Percentiles rank a stretch among this genome's conserved stretches.
Conservation (phyloP, 805 yeast genomes). For the Teunomyces lycoperdinae region DNA sequence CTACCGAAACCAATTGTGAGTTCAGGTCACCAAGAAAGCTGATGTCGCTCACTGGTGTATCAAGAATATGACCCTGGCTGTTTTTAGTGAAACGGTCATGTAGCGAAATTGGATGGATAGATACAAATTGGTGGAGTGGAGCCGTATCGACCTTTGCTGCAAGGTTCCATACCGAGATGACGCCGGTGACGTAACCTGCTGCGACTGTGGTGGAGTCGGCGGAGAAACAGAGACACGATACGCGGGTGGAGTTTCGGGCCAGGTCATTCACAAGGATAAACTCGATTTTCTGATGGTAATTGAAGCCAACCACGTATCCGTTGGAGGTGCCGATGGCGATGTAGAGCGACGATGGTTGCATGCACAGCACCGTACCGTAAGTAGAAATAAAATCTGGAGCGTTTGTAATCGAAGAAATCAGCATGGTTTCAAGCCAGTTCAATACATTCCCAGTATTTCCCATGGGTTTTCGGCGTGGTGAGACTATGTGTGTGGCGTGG, state of each 20-base stretch:
- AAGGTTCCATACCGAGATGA: conserved; percentile 66
- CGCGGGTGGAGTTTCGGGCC: conserved; percentile 13
- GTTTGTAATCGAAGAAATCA: conserved; percentile 17
- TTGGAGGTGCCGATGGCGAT: conserved; percentile 68
- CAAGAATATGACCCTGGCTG: conserved; percentile 28
- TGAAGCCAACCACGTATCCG: conserved; percentile 66
- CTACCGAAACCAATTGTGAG: conserved; percentile 30
- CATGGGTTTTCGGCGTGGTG: background rate
- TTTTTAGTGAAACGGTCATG: conserved; percentile 22
- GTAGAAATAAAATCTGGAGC: conserved; percentile 19
- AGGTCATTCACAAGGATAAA: conserved; percentile 42
- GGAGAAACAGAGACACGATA: conserved; percentile 58
- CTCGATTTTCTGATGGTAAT: conserved; percentile 59
- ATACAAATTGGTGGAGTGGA: conserved; percentile 33
- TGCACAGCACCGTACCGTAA: conserved; percentile 20
- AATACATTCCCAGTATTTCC: conserved; percentile 6
- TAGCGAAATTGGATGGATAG: conserved; percentile 23
- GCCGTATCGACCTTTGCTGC: conserved; percentile 49
- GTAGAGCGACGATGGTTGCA: conserved; percentile 29
- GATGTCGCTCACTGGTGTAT: conserved; percentile 22
- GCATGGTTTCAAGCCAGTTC: conserved; percentile 25
- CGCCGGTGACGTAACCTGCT: conserved; percentile 67
- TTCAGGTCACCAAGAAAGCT: conserved; percentile 27
- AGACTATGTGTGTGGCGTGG: background rate
- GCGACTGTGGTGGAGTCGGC: conserved; percentile 68